Conservation (phyloP, 2,329 filamentous ascomycete genomes). For the Fusarium sp. region DNA sequence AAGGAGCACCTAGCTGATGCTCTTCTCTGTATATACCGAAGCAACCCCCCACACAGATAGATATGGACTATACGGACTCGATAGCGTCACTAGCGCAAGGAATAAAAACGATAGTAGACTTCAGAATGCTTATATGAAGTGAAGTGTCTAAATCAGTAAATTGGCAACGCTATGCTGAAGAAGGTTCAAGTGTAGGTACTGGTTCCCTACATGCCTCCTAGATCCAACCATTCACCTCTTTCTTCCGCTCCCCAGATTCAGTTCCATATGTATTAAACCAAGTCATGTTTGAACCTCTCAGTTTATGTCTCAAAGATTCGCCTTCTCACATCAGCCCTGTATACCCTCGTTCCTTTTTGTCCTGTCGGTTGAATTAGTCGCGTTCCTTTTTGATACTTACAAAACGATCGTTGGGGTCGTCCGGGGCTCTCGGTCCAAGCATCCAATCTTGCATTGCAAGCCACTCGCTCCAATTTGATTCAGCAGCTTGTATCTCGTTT, state of each 20-base stretch:
- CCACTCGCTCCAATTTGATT: slow-evolving; percentile 93
- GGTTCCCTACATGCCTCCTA: slow-evolving; percentile 21
- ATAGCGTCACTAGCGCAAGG: slow-evolving; percentile 17
- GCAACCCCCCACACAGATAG: slow-evolving; percentile 28
- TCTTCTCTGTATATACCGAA: slow-evolving; percentile 37
- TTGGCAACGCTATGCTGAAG: slow-evolving; percentile 31
- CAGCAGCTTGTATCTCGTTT: slow-evolving; percentile 84
- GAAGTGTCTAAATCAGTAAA: slow-evolving; percentile 11
- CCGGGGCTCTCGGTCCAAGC: slow-evolving; percentile 83
- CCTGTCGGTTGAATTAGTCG: slow-evolving; percentile 11
- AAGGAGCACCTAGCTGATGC: slow-evolving; percentile 14
- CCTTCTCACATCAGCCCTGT: not conserved
- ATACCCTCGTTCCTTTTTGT: not conserved
- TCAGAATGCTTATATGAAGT: not conserved
- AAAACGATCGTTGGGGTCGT: slow-evolving; percentile 46
- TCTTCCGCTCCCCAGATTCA: not conserved
- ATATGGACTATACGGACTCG: slow-evolving; percentile 25
- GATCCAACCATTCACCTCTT: slow-evolving; percentile 11
- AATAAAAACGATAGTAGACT: slow-evolving; percentile 18
- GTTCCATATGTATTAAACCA: not conserved
- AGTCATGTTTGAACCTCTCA: not conserved
- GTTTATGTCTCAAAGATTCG: not conserved
- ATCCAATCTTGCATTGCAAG: slow-evolving; percentile 98
- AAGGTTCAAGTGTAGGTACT: slow-evolving; percentile 34
- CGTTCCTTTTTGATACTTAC: slow-evolving; percentile 51